Percentiles rank a stretch among this genome's conserved stretches.
phyloP scores from a whole-genome alignment of 2,329 filamentous ascomycete genomes.

The Exophiala phaeomuriformis region DNA sequence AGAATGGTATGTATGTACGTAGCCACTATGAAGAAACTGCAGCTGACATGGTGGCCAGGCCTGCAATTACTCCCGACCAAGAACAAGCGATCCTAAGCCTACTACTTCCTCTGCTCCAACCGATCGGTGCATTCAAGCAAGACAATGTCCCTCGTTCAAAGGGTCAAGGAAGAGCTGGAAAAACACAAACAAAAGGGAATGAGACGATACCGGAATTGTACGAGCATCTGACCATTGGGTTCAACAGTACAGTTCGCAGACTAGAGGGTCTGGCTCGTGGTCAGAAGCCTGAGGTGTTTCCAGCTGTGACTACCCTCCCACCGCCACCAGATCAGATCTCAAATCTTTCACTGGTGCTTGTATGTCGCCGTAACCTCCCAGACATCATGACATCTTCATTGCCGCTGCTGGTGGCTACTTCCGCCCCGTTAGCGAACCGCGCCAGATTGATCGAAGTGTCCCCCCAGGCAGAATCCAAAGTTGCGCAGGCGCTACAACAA shows the following conservation, averaged over 20 bases:
- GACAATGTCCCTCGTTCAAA: constrained; percentile 34
- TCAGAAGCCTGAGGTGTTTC: constrained; percentile 1
- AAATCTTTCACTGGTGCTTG: constrained; percentile 18
- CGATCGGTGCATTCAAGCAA: constrained; percentile 37
- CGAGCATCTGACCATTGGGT: constrained; percentile 37
- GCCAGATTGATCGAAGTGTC: constrained; percentile 16
- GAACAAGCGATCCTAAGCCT: constrained; percentile 16
- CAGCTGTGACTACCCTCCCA: not conserved
- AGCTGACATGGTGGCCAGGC: constrained; percentile 13
- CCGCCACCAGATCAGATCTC: not conserved
- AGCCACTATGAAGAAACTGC: not conserved
- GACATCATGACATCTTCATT: constrained; percentile 20
- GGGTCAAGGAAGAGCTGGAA: constrained; percentile 27
- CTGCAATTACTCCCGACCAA: constrained; percentile 8
- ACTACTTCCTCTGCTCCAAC: constrained; percentile 24
- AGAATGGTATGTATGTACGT: constrained; percentile 13
- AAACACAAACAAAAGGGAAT: constrained; percentile 1
- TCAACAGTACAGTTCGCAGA: constrained; percentile 40
- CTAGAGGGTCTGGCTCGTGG: constrained; percentile 34
- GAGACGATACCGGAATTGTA: constrained; percentile 29
- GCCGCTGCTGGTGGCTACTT: constrained; percentile 16
- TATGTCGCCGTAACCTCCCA: constrained; percentile 18
- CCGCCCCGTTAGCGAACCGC: constrained; percentile 9
- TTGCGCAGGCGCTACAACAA: constrained; percentile 18
- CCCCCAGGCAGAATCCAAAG: constrained; percentile 14